phyloP scores from a whole-genome alignment of 192 early-diverging fungal species.

The Coemansia sp. region DNA sequence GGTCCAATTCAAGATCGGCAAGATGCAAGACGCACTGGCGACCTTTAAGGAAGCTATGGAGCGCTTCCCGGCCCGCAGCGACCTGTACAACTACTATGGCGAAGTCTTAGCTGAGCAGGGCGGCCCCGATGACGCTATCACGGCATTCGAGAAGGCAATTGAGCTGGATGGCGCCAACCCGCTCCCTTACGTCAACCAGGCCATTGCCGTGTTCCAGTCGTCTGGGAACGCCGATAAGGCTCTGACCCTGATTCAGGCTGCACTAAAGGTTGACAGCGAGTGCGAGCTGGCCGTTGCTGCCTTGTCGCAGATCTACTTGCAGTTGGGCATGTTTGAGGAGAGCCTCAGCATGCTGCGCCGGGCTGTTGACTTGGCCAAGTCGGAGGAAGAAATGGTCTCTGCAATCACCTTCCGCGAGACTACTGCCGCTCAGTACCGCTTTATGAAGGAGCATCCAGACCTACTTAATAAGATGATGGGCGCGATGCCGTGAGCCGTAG shows the following conservation, averaged over 20 bases:
- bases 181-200: conserved; percentile 98
- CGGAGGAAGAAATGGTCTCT: conserved; percentile 86
- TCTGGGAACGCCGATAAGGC: conserved; percentile 71
- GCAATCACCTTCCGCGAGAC: conserved; percentile 71
- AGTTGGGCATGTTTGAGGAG: conserved; percentile 81
- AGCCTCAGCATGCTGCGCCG: conserved; percentile 82
- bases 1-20: conserved; percentile 86
- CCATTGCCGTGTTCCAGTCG: conserved; percentile 75
- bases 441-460: conserved; percentile 57
- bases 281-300: conserved; percentile 92
- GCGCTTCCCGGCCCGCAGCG: conserved; percentile 75
- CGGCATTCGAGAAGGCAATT: conserved; percentile 87
- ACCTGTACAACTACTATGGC: conserved; percentile 97
- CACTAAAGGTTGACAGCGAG: conserved; percentile 87
- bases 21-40: conserved; percentile 66
- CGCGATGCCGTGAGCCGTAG: conserved; percentile 19
- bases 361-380: conserved; percentile 78
- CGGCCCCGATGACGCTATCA: conserved; percentile 74
- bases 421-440: conserved; percentile 60
- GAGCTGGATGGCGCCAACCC: conserved; percentile 77
- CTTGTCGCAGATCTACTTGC: conserved; percentile 75
- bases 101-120: conserved; percentile 90
- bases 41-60: conserved; percentile 79
- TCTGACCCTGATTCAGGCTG: conserved; percentile 71
- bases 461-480: conserved; percentile 56